Evolutionary conservation across 1,139 yeast genomes (phyloP), one percentile per base, ranked within the genome.

Genomic region (Lipomyces yarrowii): DNA sequence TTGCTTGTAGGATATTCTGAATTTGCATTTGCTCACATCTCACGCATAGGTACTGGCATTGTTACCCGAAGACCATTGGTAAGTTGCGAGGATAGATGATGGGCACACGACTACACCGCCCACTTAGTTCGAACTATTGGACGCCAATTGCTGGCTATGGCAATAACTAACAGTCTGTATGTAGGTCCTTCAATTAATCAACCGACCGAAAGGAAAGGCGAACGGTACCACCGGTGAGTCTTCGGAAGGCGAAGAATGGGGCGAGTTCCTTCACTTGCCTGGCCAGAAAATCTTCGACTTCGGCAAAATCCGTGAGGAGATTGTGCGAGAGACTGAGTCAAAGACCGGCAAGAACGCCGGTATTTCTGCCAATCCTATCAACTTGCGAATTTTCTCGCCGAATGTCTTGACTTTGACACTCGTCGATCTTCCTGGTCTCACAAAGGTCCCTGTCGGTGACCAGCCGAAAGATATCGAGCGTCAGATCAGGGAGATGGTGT

Each of bases 371-470:
- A 87, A 87, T 26, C 99, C 99, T 66, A 94, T 94, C 77, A 94
- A 94, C 78, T 84, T 94, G 77, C 86, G 98, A 79, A 92, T 94
- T 72, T 93, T 90, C 78, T 93, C 98, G 35, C 99, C 99, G 15
- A 94, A 93, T 76, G 99, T 94, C 62, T 83, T 94, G 75, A 94
- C 98, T 15, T 85, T 94, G 78, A 96, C 99, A 2, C 85, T 94
- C 75, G 99, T 94, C 56, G 99, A 94, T 82, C 84, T 94, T 74
- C 99, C 99, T 15, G 99, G 99, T 69, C 84, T 96, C 75, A 94
- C 99, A 39, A 94, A 94, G 79, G 99, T 96, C 55, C 99, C 99
- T n/a, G 98, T 94, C 61, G 99, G 99, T 59, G 99, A 94, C 78
- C 99, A 94, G 80, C 99, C 99, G 64, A 91, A 90, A 77, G 99